A percentile compares a stretch with the other conserved stretches of the same genome.
These are phyloP conservation scores for Taphrina confusa DNA, from an alignment of 1,139 yeast species.

Conservation along the genomic window DNA sequence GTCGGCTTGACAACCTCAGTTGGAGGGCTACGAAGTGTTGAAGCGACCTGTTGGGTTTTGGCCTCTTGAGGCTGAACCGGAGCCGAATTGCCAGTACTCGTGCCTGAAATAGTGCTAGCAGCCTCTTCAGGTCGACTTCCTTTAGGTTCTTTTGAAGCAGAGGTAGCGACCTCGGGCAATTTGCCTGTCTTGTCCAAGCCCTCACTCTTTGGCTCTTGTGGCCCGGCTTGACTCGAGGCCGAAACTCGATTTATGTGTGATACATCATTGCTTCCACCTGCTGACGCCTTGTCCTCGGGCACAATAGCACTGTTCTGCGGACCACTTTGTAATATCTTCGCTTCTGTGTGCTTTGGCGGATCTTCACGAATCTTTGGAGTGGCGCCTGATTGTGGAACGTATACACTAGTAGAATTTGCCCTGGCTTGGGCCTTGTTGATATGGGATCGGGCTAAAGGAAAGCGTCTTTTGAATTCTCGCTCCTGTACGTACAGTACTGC, in stretches of 20 bases:
- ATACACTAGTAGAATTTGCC: conserved; percentile 26
- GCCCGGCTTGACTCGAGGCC: conserved; percentile 5
- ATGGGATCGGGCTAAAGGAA: conserved; percentile 46
- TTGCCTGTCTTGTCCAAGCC: conserved; percentile 17
- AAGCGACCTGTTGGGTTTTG: too few species aligned
- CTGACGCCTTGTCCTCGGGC: conserved; percentile 23
- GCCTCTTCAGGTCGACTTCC: not conserved
- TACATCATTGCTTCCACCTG: conserved; percentile 19
- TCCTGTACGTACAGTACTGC: conserved; percentile 56
- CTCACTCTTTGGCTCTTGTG: not conserved
- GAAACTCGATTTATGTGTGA: not conserved
- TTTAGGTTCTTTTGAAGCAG: not conserved
- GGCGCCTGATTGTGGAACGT: conserved; percentile 26
- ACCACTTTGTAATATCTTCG: conserved; percentile 29
- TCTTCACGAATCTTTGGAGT: conserved; percentile 18
- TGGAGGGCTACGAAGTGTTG: too few species aligned
- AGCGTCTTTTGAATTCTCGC: conserved; percentile 47
- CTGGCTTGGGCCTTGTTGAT: conserved; percentile 43
- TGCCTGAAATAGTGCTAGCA: too few species aligned
- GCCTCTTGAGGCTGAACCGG: too few species aligned
- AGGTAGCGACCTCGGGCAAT: not conserved
- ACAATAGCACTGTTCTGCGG: conserved; percentile 29
- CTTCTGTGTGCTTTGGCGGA: conserved; percentile 15
- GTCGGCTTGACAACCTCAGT: not conserved
- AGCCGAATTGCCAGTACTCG: not conserved